Evolutionary conservation across 352 stramenopile genomes (phyloP).

Genomic region (Phytopythium ostracodes): DNA sequence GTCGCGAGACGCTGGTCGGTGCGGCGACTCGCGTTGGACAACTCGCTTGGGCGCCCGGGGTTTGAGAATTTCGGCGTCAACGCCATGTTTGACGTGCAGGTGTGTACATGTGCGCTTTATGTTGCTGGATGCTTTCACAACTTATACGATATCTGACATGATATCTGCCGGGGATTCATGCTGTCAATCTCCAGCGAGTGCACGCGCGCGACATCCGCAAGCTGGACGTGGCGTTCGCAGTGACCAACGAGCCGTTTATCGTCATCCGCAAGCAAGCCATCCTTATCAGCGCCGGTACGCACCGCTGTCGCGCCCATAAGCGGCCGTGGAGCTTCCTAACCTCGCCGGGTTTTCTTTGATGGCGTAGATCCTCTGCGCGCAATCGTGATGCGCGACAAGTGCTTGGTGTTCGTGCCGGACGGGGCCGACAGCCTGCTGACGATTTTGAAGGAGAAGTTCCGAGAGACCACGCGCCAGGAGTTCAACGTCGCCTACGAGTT

Average conservation of each 20-base stretch:
- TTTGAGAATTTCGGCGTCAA: conserved; percentile 20
- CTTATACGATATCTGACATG: no score
- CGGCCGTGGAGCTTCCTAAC: neutral
- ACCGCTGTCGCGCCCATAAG: no score
- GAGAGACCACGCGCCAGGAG: conserved; percentile 42
- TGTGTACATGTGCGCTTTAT: no score
- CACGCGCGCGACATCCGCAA: conserved; percentile 74
- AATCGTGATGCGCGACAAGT: conserved; percentile 69
- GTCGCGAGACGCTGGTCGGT: neutral
- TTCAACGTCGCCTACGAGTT: conserved; percentile 64
- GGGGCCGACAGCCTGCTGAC: conserved; percentile 52
- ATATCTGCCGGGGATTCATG: no score
- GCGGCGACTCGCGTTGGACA: neutral
- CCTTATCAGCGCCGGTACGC: conserved; percentile 64
- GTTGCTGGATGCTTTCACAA: no score
- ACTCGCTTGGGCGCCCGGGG: conserved; percentile 1
- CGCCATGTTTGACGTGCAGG: conserved; percentile 40
- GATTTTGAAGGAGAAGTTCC: conserved; percentile 67
- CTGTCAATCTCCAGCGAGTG: no score
- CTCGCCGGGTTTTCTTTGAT: neutral
- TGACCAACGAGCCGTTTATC: conserved; percentile 72
- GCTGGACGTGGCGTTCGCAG: conserved; percentile 69
- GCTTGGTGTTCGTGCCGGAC: conserved; percentile 54
- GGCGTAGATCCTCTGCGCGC: conserved; percentile 54
- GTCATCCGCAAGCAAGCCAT: conserved; percentile 76